phyloP scores from a whole-genome alignment of 2,329 filamentous ascomycete species.

The Escovopsis sp. region DNA sequence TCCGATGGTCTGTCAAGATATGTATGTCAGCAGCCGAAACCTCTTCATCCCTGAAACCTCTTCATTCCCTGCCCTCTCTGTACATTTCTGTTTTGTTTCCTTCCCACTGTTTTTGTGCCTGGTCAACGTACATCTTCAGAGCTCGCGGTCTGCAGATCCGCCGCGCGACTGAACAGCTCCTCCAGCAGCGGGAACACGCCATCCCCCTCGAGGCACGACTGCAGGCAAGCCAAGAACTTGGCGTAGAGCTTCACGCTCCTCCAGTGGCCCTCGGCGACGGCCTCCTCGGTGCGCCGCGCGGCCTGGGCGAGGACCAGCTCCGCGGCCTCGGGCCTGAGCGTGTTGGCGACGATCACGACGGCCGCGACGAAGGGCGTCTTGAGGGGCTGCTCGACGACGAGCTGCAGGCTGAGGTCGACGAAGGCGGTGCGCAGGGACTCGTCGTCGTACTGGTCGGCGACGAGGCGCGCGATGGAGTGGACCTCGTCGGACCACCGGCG shows the following conservation, averaged over 20 bases:
- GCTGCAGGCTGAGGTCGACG: constrained; percentile 56
- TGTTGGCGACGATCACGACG: constrained; percentile 66
- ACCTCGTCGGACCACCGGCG: constrained; percentile 69
- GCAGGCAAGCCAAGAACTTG: constrained; percentile 77
- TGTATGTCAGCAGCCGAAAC: constrained; percentile 1
- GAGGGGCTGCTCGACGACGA: constrained; percentile 81
- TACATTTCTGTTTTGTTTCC: no score
- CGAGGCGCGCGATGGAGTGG: constrained; percentile 54
- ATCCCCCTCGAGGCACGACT: constrained; percentile 64
- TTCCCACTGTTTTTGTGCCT: no score
- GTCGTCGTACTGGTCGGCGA: constrained; percentile 77
- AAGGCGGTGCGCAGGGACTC: constrained; percentile 61
- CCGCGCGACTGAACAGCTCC: constrained; percentile 82
- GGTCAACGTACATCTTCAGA: constrained; percentile 65
- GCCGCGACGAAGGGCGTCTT: constrained; percentile 94
- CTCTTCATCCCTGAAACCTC: no score
- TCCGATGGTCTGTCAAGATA: constrained; percentile 38
- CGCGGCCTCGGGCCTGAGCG: constrained; percentile 58
- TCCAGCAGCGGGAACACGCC: constrained; percentile 75
- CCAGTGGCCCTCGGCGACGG: constrained; percentile 64
- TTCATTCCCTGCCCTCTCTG: no score
- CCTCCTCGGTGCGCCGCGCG: constrained; percentile 45
- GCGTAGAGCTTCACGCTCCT: constrained; percentile 80
- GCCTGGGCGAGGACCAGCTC: constrained; percentile 52
- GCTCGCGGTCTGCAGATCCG: constrained; percentile 81